Evolutionary conservation across 768 basidiomycete genomes (phyloP).

Genomic region (Leccinum disarticulatum): DNA sequence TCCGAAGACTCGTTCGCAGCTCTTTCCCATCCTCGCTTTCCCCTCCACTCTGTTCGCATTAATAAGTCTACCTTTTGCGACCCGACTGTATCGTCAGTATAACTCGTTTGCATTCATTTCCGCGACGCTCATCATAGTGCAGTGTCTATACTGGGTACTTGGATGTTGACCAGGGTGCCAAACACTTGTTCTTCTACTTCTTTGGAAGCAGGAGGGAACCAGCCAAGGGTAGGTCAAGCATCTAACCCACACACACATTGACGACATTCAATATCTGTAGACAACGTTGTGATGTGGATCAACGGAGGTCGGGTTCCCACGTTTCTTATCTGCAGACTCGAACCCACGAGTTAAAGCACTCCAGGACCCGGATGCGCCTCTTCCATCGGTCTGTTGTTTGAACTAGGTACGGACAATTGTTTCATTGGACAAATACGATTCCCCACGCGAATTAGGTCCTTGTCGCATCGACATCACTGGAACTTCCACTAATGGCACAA

Average conservation of each 20-base stretch:
- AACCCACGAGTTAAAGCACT: background rate
- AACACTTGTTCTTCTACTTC: no score
- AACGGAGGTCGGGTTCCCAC: slow-evolving; percentile 50
- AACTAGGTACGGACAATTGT: slow-evolving; percentile 40
- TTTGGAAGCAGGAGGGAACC: no score
- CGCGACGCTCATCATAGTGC: no score
- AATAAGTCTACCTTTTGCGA: no score
- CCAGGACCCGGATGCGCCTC: slow-evolving; percentile 59
- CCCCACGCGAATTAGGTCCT: slow-evolving; percentile 42
- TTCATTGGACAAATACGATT: slow-evolving; percentile 5
- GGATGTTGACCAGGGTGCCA: no score
- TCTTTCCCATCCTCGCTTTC: slow-evolving; percentile 50
- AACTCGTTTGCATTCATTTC: no score
- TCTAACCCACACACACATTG: background rate
- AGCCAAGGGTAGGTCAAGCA: slow-evolving; percentile 30
- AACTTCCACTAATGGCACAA: slow-evolving; percentile 55
- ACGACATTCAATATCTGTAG: slow-evolving; percentile 24
- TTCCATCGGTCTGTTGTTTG: slow-evolving; percentile 57
- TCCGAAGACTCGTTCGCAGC: slow-evolving; percentile 35
- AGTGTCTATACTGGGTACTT: no score
- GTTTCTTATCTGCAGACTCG: slow-evolving; percentile 1
- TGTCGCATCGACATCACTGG: slow-evolving; percentile 60
- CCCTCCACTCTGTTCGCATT: slow-evolving; percentile 53
- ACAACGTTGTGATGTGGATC: slow-evolving; percentile 73
- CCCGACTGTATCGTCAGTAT: no score